Evolutionary conservation across 164 flowering plant species (phyloP), one percentile per base, ranked within the genome.

Genomic region (Liquidambar formosana): DNA sequence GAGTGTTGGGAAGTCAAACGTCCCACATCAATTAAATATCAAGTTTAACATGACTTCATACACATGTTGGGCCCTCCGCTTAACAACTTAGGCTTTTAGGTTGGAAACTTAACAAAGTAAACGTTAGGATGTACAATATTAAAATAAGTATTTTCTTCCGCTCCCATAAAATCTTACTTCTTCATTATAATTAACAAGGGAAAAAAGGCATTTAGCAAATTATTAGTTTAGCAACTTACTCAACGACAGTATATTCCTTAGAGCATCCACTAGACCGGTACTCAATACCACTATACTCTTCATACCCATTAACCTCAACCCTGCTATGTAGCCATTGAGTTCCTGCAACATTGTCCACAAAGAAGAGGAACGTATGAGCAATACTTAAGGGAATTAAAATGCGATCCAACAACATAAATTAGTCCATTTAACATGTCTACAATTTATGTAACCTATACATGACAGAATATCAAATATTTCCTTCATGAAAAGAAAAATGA

Each of bases 291-390:
- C 92, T 86, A 66, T 83, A 94, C 71, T 94, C 97, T 81, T 94
- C 98, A 78, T 94, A 94, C 10, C 97, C 98, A 79, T 87, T 73
- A 44, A 86, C 46, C 51, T 94, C 98, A 64, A 94, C 78, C 78
- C 96, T 84, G 81, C 97, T 88, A 52, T 89, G 97, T 73, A 94
- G 95, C 93, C 95, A 94, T 64, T 94, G 93, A 63, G 86, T 82
- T 77, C 94, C 98, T 94, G 84, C 64, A 68, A 70, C 28, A 33
- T 44, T 66, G 60, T 3, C 25, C 47, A 41, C 64, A 18, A 33
- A 28, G 56, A 65, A 23, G 10, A 9, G 26, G 28, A 46, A 10
- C 8, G 43, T 4, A 16, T 9, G 16, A 47, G 8, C 16, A 16
- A 12, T 14, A 25, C n/a, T 41, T 43, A 25, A 58, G 10, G 12